A percentile compares a stretch with the other conserved stretches of the same genome.
These are phyloP conservation scores for Penicillium goetzii DNA, from an alignment of 495 filamentous ascomycete species.

Conservation along the genomic window DNA sequence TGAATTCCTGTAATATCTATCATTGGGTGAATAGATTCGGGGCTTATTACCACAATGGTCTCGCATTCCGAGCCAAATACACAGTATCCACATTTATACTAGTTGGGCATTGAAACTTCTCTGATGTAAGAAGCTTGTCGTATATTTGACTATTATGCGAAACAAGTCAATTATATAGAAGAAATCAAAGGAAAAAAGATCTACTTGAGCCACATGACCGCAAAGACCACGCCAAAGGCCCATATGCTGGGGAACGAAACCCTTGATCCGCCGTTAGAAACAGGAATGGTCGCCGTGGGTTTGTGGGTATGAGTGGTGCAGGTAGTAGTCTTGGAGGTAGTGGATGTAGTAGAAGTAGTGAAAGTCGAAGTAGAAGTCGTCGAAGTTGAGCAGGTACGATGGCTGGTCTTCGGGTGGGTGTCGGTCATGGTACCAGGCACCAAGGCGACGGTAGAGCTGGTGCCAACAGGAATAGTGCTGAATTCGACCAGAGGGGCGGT, in stretches of 20 bases:
- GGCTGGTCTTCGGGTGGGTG: neutral
- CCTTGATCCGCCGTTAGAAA: conserved; percentile 3
- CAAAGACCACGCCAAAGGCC: conserved; percentile 4
- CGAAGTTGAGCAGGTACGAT: neutral
- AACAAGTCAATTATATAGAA: conserved; percentile 4
- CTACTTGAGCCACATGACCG: conserved; percentile 1
- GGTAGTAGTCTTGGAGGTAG: conserved; percentile 3
- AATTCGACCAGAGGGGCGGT: conserved; percentile 75
- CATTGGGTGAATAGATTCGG: neutral
- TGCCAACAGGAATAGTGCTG: conserved; percentile 55
- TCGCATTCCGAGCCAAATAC: neutral
- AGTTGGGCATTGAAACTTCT: neutral
- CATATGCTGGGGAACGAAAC: conserved; percentile 1
- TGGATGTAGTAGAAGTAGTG: conserved; percentile 7
- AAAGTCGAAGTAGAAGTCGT: neutral
- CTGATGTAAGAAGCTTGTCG: neutral
- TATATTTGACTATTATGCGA: neutral
- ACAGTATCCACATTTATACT: neutral
- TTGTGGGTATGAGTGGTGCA: neutral
- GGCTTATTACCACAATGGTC: too few species aligned
- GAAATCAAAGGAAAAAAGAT: conserved; percentile 4
- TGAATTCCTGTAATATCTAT: too few species aligned
- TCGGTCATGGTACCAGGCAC: conserved; percentile 4
- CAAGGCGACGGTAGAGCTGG: conserved; percentile 33
- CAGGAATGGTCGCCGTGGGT: neutral